phyloP scores from a whole-genome alignment of 2,329 filamentous ascomycete genomes.

The Botryotinia narcissicola region DNA sequence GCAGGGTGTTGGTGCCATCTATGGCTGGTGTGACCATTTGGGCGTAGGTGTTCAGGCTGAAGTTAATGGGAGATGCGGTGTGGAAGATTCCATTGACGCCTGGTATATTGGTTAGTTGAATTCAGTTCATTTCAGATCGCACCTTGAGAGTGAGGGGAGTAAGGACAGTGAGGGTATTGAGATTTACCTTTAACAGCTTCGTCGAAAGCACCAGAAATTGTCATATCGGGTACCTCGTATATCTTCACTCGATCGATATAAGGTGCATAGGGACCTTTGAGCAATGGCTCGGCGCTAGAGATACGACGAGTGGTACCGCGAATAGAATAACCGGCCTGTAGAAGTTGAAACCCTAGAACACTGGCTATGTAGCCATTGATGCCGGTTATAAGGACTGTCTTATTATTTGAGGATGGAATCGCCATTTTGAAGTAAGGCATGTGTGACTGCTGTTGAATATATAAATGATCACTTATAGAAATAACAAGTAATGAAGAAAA shows the following conservation, averaged over 20 bases:
- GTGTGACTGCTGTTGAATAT: background rate
- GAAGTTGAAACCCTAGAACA: constrained; percentile 32
- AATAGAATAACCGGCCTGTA: constrained; percentile 36
- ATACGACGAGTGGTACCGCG: constrained; percentile 36
- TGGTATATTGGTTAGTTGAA: constrained; percentile 4
- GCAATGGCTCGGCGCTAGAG: constrained; percentile 28
- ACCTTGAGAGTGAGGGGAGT: background rate
- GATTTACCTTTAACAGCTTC: constrained; percentile 32
- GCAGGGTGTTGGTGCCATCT: constrained; percentile 34
- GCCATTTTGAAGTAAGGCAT: constrained; percentile 25
- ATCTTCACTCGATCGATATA: constrained; percentile 35
- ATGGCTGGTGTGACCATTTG: constrained; percentile 32
- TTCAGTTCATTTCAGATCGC: background rate
- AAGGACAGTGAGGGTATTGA: background rate
- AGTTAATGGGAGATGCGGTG: constrained; percentile 37
- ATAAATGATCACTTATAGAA: background rate
- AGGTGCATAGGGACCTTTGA: constrained; percentile 33
- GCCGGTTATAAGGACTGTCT: constrained; percentile 38
- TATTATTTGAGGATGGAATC: constrained; percentile 31
- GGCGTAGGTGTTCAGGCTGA: constrained; percentile 37
- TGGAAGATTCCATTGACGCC: constrained; percentile 38
- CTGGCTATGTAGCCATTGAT: constrained; percentile 40
- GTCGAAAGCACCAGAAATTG: constrained; percentile 34
- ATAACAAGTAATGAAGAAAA: background rate
- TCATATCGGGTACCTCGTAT: constrained; percentile 36